phyloP scores from a whole-genome alignment of 1,284 basidiomycete genomes.

The Naganishia liquefaciens region DNA sequence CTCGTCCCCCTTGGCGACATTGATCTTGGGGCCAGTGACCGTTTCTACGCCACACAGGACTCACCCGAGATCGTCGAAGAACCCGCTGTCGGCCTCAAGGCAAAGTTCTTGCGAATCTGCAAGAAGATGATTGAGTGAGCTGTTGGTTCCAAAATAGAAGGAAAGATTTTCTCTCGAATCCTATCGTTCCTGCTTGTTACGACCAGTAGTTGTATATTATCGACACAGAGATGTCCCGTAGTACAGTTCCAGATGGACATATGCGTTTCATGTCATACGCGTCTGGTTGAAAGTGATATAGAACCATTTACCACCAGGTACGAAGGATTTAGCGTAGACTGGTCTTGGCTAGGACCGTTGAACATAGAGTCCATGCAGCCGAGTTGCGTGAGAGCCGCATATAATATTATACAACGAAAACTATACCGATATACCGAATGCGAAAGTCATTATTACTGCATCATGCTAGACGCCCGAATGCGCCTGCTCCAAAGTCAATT shows the following conservation, averaged over 20 bases:
- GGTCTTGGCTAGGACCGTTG: too few species aligned
- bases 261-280: too few species aligned
- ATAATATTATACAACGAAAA: not conserved
- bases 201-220: too few species aligned
- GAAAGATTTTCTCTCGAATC: not conserved
- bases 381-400: too few species aligned
- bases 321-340: too few species aligned
- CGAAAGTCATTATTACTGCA: not conserved
- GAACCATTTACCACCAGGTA: too few species aligned
- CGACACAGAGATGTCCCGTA: too few species aligned
- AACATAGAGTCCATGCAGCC: too few species aligned
- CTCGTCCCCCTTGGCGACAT: constrained; percentile 18
- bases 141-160: not conserved
- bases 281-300: too few species aligned
- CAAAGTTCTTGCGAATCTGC: constrained; percentile 16
- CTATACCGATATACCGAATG: not conserved
- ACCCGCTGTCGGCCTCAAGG: constrained; percentile 23
- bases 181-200: too few species aligned
- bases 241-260: too few species aligned
- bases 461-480: constrained; percentile 11
- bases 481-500: constrained; percentile 24
- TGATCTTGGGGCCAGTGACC: constrained; percentile 18
- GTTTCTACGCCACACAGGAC: constrained; percentile 17
- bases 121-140: constrained; percentile 5
- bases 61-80: constrained; percentile 6